Evolutionary conservation across 2,329 filamentous ascomycete species (phyloP).

Genomic region (Eurotiales sp.): DNA sequence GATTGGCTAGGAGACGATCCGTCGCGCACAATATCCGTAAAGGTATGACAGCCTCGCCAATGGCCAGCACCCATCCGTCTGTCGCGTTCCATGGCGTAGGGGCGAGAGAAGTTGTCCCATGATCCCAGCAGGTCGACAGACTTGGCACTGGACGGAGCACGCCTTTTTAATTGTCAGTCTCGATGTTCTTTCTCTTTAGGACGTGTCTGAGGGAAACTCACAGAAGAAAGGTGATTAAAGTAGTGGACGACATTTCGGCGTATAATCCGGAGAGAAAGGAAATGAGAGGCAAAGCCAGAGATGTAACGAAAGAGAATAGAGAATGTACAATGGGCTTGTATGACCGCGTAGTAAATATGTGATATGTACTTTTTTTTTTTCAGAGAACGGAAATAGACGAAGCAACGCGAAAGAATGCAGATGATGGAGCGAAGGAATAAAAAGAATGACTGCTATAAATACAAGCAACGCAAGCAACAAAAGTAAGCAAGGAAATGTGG

Average conservation of each 20-base stretch:
- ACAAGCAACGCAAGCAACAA: conserved; percentile 7
- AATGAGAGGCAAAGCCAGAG: background rate
- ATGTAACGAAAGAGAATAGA: too few relatives aligned
- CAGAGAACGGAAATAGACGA: background rate
- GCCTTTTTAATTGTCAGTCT: conserved; percentile 24
- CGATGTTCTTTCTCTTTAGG: background rate
- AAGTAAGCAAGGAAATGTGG: conserved; percentile 1
- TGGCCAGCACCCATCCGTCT: conserved; percentile 66
- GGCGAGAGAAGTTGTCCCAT: conserved; percentile 86
- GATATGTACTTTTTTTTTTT: background rate
- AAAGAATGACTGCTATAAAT: conserved; percentile 13
- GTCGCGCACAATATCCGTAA: conserved; percentile 80
- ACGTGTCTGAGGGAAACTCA: conserved; percentile 8
- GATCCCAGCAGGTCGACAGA: conserved; percentile 82
- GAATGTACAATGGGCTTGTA: conserved; percentile 4
- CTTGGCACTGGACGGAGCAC: conserved; percentile 37
- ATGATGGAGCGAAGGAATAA: background rate
- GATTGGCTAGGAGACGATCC: conserved; percentile 55
- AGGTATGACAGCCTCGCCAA: conserved; percentile 85
- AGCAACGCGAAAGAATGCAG: background rate
- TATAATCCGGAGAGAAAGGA: background rate
- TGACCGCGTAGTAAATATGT: background rate
- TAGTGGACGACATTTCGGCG: conserved; percentile 16
- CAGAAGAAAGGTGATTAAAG: conserved; percentile 19
- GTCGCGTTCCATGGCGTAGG: conserved; percentile 80